Evolutionary conservation across 768 basidiomycete species (phyloP).

Genomic region (Auricularia cornea): DNA sequence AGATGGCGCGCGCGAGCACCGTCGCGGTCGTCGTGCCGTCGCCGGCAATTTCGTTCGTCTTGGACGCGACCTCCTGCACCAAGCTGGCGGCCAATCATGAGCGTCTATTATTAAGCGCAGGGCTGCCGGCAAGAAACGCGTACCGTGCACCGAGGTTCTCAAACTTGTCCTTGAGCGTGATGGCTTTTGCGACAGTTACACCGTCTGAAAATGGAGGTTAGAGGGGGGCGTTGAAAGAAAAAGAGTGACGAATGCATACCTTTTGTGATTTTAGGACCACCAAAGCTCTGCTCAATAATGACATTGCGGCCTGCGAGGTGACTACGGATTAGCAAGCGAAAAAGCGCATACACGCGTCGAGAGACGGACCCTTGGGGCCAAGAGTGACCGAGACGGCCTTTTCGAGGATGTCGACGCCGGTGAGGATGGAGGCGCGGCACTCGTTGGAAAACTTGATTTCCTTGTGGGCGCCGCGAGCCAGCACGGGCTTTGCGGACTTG

Average conservation of each 20-base stretch:
- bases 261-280: conserved; percentile 93
- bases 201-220: conserved; percentile 54
- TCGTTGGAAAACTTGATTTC: conserved; percentile 96
- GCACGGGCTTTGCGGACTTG: conserved; percentile 27
- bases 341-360: neutral
- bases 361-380: conserved; percentile 76
- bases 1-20: conserved; percentile 94
- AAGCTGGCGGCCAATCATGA: conserved; percentile 40
- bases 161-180: conserved; percentile 93
- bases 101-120: conserved; percentile 8
- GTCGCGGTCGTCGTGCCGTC: conserved; percentile 98
- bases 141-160: conserved; percentile 98
- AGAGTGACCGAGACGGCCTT: conserved; percentile 95
- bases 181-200: conserved; percentile 95
- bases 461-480: conserved; percentile 79
- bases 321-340: conserved; percentile 9
- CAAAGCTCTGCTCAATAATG: conserved; percentile 91
- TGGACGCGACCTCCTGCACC: conserved; percentile 90
- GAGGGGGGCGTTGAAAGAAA: neutral
- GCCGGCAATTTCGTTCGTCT: conserved; percentile 95
- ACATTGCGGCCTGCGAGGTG: conserved; percentile 73
- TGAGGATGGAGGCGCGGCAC: conserved; percentile 85
- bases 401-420: conserved; percentile 93
- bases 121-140: conserved; percentile 17
- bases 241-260: conserved; percentile 40